Conservation (phyloP, 1,284 basidiomycete species). For the Moesziomyces parantarcticus region DNA sequence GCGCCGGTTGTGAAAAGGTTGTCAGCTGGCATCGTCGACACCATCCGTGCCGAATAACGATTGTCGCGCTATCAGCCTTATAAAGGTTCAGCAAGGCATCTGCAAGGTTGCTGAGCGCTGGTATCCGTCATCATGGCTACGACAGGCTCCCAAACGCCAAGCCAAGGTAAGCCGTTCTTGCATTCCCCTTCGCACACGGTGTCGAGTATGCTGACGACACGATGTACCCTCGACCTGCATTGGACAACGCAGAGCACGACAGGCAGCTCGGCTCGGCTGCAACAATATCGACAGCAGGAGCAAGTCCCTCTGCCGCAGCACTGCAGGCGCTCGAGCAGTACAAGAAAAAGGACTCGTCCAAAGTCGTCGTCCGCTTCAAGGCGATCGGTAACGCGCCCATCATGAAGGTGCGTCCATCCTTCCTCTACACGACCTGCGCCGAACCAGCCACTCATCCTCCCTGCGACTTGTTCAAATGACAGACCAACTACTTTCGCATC, state of each 20-base stretch:
- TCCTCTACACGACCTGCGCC: too few relatives aligned
- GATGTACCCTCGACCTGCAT: background rate
- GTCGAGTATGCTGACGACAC: background rate
- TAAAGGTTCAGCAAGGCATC: too few relatives aligned
- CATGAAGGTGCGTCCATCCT: constrained; percentile 75
- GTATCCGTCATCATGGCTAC: constrained; percentile 2
- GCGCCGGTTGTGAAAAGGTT: too few relatives aligned
- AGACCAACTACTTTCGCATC: constrained; percentile 94
- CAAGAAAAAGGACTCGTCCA: constrained; percentile 61
- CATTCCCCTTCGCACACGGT: background rate
- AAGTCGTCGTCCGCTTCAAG: constrained; percentile 94
- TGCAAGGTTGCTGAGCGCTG: too few relatives aligned
- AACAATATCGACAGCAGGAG: constrained; percentile 3
- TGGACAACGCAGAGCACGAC: constrained; percentile 25
- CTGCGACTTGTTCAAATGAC: background rate
- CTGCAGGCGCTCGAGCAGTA: constrained; percentile 59
- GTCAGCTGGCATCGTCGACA: background rate
- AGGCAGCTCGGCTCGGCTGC: constrained; percentile 29
- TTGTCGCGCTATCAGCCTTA: too few relatives aligned
- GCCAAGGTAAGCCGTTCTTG: constrained; percentile 18
- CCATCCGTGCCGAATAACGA: too few relatives aligned
- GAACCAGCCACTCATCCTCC: background rate
- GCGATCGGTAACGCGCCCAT: constrained; percentile 98
- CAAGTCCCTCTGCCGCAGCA: constrained; percentile 25
- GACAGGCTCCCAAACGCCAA: constrained; percentile 12